Base-by-base conservation (phyloP, 2,329 filamentous ascomycete species). In the Sporothrix brasiliensis region DNA sequence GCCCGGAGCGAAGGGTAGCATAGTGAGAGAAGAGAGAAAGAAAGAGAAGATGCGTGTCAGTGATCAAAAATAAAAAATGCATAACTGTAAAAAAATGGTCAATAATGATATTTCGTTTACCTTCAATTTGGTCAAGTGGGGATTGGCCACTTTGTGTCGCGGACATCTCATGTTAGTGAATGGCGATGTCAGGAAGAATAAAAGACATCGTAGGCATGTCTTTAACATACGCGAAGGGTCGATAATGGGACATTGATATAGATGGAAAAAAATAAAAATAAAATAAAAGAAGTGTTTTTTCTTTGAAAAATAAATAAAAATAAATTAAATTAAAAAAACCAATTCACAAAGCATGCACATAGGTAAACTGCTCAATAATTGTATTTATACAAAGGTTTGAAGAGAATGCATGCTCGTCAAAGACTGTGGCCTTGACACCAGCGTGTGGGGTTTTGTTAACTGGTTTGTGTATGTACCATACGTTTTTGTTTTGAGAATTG, bases 381-480 rank as follows among this genome's bases (percentile, higher is more conserved):
- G 56, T 44, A 61, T 61, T 44, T 61, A 61, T 61, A 44, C 56
- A 44, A 44, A n/a, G 11, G n/a, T 44, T 44, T 61, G 56, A 61
- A 61, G 39, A 41, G 39, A 60, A 44, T 44, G 11, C 56, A 41
- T 61, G 34, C 14, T 24, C 34, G 9, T 47, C 19, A 24, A 13
- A 9, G 58, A 11, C 41, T 30, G 44, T 13, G 5, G 5, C 1
- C 16, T 10, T 34, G 39, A 44, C 39, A 63, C 2, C 58, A 63
- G 39, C 39, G 5, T 47, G 24, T 47, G 24, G 9, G 41, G 11
- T 47, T 27, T 41, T 24, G 58, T 27, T 47, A 11, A 27, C 19
- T 63, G 10, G 3, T 44, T 47, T 39, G 34, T 34, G 34, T 58
- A 16, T 34, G 14, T 63, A 63, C 27, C 27, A 47, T 47, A 27